Base-by-base conservation (phyloP, 2,329 filamentous ascomycete species). In the Xylariomycetidae sp. region DNA sequence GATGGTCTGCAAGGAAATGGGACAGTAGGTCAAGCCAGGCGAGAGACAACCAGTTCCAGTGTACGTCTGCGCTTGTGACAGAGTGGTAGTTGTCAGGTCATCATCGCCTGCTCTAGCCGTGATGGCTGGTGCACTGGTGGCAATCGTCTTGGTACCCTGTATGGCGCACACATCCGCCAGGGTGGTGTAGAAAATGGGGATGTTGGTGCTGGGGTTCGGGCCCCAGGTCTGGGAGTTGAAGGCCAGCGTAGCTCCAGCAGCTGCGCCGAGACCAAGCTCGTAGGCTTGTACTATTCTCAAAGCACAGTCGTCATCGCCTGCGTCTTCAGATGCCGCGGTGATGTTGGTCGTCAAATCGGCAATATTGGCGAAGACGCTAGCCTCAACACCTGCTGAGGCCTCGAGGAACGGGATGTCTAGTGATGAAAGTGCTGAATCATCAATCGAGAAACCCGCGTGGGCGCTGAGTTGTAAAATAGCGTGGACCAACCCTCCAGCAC, bases 341-440 rank as follows among this genome's bases (percentile, higher is more conserved):
- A 78, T 51, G 39, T 71, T 74, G 10, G 72, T 71, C 9, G 57
- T 58, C 41, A 79, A 69, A 33, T 77, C 65, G 17, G 71, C 74
- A 4, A 79, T 46, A 40, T 77, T 63, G 17, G 70, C 66, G 45
- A 63, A 77, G 2, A 74, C 54, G 13, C 61, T 57, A 4, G 68
- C 63, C 33, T 69, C 65, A 3, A 76, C 54, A 11, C 73, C 74
- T 5, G 63, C 59, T 3, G 59, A 59, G 3, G 66, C 49, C 2
- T 41, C 41, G 9, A 54, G 22, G 16, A 48, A 29, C 0, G 50
- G 46, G 4, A 61, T 31, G 10, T 41, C 36, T 7, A 45, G 33
- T 3, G 41, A 27, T 3, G 57, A 41, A 0, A 45, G 33, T 3
- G 41, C 27, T 3, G 57, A 41, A 0, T 41, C 45, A 1, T 47